phyloP scores from a whole-genome alignment of 768 basidiomycete species.

The Saitozyma podzolica region DNA sequence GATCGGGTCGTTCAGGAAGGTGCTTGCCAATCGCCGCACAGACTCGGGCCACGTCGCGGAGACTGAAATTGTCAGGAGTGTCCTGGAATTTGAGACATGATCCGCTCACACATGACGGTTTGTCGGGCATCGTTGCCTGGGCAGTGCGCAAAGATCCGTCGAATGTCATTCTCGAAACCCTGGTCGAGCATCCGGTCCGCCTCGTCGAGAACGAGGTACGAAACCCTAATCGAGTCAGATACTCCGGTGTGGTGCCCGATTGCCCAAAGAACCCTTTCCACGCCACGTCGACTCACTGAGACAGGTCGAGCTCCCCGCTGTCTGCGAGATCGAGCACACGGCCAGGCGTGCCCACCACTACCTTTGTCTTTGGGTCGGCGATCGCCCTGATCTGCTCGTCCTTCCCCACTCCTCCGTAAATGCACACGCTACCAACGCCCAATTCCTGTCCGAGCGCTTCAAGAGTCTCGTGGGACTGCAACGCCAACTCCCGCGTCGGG shows the following conservation, averaged over 20 bases:
- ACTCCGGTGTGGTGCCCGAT: neutral
- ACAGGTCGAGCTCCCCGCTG: conserved; percentile 80
- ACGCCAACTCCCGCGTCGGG: conserved; percentile 92
- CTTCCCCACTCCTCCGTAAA: conserved; percentile 95
- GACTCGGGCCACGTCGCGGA: conserved; percentile 98
- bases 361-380: conserved; percentile 61
- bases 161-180: conserved; percentile 97
- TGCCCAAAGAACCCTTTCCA: neutral
- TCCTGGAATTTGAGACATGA: neutral
- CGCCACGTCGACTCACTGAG: conserved; percentile 58
- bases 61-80: conserved; percentile 58
- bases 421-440: conserved; percentile 75
- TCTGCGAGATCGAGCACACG: conserved; percentile 87
- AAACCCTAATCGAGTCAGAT: conserved; percentile 60
- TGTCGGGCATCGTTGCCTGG: conserved; percentile 64
- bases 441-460: conserved; percentile 67
- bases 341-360: conserved; percentile 95
- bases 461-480: conserved; percentile 89
- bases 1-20: conserved; percentile 81
- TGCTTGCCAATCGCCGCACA: conserved; percentile 80
- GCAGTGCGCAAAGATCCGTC: conserved; percentile 76
- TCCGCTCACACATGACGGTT: conserved; percentile 85
- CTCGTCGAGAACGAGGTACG: conserved; percentile 92
- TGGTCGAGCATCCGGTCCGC: conserved; percentile 98
- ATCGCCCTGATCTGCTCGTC: conserved; percentile 73